Evolutionary conservation across 768 basidiomycete species (phyloP).

Genomic region (Arthromyces matolae): DNA sequence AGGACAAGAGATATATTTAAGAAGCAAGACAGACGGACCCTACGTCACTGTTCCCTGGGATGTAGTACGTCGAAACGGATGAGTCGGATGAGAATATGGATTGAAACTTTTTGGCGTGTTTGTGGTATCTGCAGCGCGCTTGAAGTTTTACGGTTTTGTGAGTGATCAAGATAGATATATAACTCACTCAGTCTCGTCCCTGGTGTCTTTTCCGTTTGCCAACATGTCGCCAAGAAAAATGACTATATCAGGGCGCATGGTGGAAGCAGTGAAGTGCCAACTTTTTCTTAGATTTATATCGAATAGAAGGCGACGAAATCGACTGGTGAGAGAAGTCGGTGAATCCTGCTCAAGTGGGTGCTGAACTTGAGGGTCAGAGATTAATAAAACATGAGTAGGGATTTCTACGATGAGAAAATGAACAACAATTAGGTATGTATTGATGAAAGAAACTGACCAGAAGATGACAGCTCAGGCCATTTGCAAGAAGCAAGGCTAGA

Average conservation of each 20-base stretch:
- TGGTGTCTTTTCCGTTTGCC: constrained; percentile 54
- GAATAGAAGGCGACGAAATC: constrained; percentile 42
- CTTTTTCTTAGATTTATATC: constrained; percentile 63
- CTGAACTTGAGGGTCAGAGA: constrained; percentile 67
- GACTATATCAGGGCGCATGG: constrained; percentile 58
- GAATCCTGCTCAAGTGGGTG: constrained; percentile 35
- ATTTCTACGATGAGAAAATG: constrained; percentile 14
- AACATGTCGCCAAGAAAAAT: constrained; percentile 79
- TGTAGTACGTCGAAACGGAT: constrained; percentile 44
- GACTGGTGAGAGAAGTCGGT: constrained; percentile 38
- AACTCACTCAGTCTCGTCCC: constrained; percentile 40
- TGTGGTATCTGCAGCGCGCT: constrained; percentile 51
- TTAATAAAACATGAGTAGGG: constrained; percentile 57
- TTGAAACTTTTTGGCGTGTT: constrained; percentile 59
- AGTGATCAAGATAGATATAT: not conserved
- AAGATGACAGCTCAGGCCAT: constrained; percentile 48
- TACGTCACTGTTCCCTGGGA: constrained; percentile 84
- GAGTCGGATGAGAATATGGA: constrained; percentile 48
- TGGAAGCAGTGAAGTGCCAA: constrained; percentile 62
- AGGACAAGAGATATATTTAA: not conserved
- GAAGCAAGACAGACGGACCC: constrained; percentile 37
- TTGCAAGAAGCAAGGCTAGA: constrained; percentile 55
- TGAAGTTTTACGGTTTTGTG: not conserved
- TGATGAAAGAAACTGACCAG: constrained; percentile 15
- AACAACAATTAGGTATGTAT: not conserved